Evolutionary conservation across 169 alveolate species (phyloP), one percentile per base, ranked within the genome.

Genomic region (Babesia bigemina): DNA sequence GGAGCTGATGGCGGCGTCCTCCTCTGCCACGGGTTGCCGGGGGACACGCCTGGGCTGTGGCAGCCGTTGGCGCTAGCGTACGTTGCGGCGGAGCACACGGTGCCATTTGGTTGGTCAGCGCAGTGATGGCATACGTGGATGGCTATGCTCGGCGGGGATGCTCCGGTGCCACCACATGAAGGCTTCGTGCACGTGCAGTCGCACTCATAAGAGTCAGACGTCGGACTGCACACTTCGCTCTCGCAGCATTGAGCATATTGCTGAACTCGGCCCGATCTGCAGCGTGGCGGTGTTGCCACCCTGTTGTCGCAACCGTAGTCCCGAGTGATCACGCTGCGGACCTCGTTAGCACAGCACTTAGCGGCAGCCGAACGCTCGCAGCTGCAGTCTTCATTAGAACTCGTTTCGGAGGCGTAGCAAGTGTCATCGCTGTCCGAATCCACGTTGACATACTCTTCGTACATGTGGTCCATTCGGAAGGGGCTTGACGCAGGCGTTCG

Each of bases 61-160:
- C 7, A 49, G 17, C 69, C 47, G 24, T 59, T 26, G 22, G 24
- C 50, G 39, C 39, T 26, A 9, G 29, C 29, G 47, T 17, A 1
- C 2, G 69, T 33, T 17, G 69, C 16, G 19, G 44, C 24, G 2
- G 69, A 49, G 22, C 69, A 59, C 7, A 59, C 24, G 1, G 53
- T 21, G 2, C 69, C 69, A 22, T 59, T 48, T 4, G 69, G 69
- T 8, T 19, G 69, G 21, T 26, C 50, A 36, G 53, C 21, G 48
- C 69, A 59, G 69, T 59, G 24, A 4, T 59, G 49, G 24, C 69
- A 59, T 29, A 59, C 69, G 26, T 59, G 69, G 22, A 36, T 13
- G 19, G 9, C 28, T 16, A 36, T 13, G 53, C 44, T 59, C 28
- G 19, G 47, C n/a, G 50, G 24, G 50, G 19, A 33, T 33, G 6